Conservation (phyloP, 371 early-diverging fungal species). For the Mortierella sp. region DNA sequence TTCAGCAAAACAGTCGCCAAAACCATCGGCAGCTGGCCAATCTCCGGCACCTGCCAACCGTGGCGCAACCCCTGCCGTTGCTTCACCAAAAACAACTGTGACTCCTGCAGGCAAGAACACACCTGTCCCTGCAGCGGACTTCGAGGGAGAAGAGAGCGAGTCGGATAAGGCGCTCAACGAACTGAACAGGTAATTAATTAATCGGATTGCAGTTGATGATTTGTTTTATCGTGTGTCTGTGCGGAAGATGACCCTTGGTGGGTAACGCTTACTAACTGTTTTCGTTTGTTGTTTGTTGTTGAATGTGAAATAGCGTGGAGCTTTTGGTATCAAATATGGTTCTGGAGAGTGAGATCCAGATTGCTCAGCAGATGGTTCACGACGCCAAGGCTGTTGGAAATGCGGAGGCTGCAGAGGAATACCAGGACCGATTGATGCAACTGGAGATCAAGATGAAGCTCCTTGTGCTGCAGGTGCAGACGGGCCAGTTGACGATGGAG, state of each 20-base stretch:
- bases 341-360: slow-evolving; percentile 77
- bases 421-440: slow-evolving; percentile 73
- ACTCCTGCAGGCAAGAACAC: neutral
- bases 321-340: slow-evolving; percentile 82
- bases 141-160: slow-evolving; percentile 26
- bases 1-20: neutral
- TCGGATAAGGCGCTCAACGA: slow-evolving; percentile 59
- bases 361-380: slow-evolving; percentile 64
- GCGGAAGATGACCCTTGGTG: too few species aligned
- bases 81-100: neutral
- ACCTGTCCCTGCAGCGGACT: slow-evolving; percentile 3
- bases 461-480: slow-evolving; percentile 84
- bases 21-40: slow-evolving; percentile 9
- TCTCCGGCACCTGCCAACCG: neutral
- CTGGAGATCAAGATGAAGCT: slow-evolving; percentile 86
- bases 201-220: neutral
- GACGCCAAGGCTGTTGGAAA: slow-evolving; percentile 60
- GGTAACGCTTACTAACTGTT: neutral
- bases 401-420: slow-evolving; percentile 67
- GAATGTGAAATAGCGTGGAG: slow-evolving; percentile 68
- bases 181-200: slow-evolving; percentile 63
- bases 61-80: neutral
- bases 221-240: neutral
- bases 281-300: neutral
- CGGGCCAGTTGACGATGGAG: slow-evolving; percentile 83